Percentiles rank a stretch among this genome's conserved stretches.
phyloP scores from a whole-genome alignment of 305 asterid species.

The Fraxinus albicans region DNA sequence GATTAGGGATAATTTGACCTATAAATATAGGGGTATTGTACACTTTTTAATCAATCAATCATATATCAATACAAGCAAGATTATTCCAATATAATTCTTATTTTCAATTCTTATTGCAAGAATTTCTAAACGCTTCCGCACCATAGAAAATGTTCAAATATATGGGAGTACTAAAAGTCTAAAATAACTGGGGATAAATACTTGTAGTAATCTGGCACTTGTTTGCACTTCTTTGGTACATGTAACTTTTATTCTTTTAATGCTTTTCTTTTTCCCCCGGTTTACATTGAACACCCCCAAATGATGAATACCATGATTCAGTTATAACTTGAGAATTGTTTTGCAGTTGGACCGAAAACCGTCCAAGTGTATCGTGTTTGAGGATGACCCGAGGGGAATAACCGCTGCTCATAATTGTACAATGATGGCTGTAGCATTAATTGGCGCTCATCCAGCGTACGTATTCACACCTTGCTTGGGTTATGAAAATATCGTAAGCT shows the following conservation, averaged over 20 bases:
- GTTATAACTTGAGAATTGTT: conserved; percentile 6
- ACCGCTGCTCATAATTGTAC: conserved; percentile 98
- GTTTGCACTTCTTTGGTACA: neutral
- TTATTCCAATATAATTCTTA: no score
- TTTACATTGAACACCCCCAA: neutral
- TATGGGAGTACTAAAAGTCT: neutral
- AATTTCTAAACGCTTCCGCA: no score
- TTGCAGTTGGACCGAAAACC: conserved; percentile 89
- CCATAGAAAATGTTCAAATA: neutral
- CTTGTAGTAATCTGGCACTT: neutral
- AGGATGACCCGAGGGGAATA: conserved; percentile 89
- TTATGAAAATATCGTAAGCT: neutral
- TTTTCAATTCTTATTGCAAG: no score
- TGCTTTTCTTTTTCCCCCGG: neutral
- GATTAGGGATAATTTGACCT: no score
- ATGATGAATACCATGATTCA: neutral
- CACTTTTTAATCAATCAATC: no score
- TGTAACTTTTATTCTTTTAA: neutral
- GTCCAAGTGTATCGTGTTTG: conserved; percentile 88
- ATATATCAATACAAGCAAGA: no score
- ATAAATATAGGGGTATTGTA: no score
- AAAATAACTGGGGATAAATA: neutral
- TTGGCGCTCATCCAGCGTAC: conserved; percentile 96
- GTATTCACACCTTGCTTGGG: conserved; percentile 14
- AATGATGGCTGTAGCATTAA: conserved; percentile 92